Conservation (phyloP, 768 basidiomycete genomes). For the Suillus variegatus region DNA sequence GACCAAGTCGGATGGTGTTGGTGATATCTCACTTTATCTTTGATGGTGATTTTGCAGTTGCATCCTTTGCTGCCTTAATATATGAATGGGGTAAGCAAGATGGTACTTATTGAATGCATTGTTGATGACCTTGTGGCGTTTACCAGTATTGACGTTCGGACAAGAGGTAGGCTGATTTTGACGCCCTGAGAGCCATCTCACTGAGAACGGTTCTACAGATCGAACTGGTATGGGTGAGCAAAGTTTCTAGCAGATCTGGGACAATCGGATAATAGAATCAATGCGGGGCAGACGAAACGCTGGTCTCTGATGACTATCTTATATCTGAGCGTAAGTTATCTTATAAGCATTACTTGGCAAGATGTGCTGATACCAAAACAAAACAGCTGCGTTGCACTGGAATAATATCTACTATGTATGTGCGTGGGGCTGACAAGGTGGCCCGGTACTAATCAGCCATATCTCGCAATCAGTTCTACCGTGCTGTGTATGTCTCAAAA, state of each 20-base stretch:
- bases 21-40: not conserved
- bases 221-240: constrained; percentile 1
- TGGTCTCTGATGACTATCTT: not conserved
- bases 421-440: not conserved
- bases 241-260: too few species aligned
- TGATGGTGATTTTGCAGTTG: not conserved
- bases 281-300: not conserved
- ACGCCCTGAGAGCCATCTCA: not conserved
- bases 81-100: not conserved
- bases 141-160: not conserved
- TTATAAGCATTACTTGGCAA: not conserved
- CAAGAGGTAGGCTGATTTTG: not conserved
- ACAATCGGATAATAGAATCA: not conserved
- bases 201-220: not conserved
- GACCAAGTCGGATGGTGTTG: not conserved
- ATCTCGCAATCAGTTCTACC: not conserved
- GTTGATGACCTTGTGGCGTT: not conserved
- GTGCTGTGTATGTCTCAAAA: not conserved
- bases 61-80: not conserved
- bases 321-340: not conserved
- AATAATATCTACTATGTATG: not conserved
- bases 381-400: not conserved
- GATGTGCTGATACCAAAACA: not conserved
- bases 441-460: not conserved
- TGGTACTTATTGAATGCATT: not conserved